phyloP scores from a whole-genome alignment of 2,329 filamentous ascomycete species.

The Hypoxylon sp. region DNA sequence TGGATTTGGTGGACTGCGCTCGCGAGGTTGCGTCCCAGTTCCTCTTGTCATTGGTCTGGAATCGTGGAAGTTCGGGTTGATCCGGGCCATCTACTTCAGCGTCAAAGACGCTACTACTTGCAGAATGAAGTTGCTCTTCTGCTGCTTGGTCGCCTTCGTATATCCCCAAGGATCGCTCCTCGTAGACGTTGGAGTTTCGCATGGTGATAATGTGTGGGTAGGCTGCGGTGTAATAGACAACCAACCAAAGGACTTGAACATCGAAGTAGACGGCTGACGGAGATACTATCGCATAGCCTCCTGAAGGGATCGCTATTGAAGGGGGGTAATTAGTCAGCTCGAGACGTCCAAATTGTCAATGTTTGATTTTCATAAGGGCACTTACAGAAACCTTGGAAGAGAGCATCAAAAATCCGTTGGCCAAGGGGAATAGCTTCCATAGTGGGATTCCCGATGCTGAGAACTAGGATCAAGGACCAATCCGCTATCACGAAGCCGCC shows the following conservation, averaged over 20 bases:
- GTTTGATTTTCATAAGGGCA: constrained; percentile 39
- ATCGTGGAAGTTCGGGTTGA: constrained; percentile 37
- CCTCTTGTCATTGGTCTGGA: constrained; percentile 29
- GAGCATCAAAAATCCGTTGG: constrained; percentile 65
- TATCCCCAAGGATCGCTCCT: constrained; percentile 76
- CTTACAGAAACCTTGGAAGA: constrained; percentile 65
- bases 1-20: constrained; percentile 39
- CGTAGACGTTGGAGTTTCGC: constrained; percentile 79
- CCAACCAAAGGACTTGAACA: constrained; percentile 71
- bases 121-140: constrained; percentile 48
- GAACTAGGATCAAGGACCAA: constrained; percentile 67
- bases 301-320: constrained; percentile 62
- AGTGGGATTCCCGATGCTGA: constrained; percentile 66
- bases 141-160: constrained; percentile 58
- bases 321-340: constrained; percentile 38
- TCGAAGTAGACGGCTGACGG: constrained; percentile 67
- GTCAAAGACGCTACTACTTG: constrained; percentile 51
- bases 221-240: constrained; percentile 77
- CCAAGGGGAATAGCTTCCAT: constrained; percentile 60
- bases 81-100: constrained; percentile 53
- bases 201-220: constrained; percentile 75
- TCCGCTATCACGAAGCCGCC: constrained; percentile 65
- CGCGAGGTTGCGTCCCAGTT: constrained; percentile 44
- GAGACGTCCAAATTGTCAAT: constrained; percentile 8
- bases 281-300: constrained; percentile 68